These are phyloP conservation scores for Macrophomina phaseolina DNA, from an alignment of 2,329 filamentous ascomycete genomes.

Conservation along the genomic window DNA sequence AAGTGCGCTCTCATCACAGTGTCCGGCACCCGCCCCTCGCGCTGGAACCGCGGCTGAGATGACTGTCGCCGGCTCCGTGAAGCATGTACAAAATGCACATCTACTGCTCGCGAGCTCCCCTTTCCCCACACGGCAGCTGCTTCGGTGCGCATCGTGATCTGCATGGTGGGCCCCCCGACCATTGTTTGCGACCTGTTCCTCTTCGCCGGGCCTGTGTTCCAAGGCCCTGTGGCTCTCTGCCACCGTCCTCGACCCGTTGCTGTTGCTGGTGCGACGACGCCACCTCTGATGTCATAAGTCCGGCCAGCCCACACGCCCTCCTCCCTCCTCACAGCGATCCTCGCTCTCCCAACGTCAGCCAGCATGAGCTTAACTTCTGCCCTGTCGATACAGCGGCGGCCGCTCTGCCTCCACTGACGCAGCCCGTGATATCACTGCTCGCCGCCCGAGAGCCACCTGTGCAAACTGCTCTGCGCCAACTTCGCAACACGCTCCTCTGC, in stretches of 20 bases:
- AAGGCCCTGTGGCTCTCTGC: background rate
- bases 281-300: conserved; percentile 24
- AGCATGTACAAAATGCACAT: too few relatives aligned
- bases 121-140: background rate
- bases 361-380: conserved; percentile 17
- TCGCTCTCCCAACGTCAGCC: conserved; percentile 17
- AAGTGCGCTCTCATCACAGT: background rate
- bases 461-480: background rate
- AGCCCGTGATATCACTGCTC: conserved; percentile 22
- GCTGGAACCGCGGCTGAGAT: background rate
- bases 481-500: background rate
- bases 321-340: conserved; percentile 11
- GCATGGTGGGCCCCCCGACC: background rate
- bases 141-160: conserved; percentile 21
- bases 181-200: background rate
- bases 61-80: background rate
- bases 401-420: conserved; percentile 5
- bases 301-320: background rate
- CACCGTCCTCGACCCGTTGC: background rate
- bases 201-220: background rate
- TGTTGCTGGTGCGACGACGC: conserved; percentile 23
- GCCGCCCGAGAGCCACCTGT: background rate
- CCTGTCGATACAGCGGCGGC: background rate
- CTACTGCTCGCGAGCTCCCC: background rate
- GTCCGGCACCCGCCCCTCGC: background rate